Percentiles rank a stretch among this genome's conserved stretches.
Evolutionary conservation across 495 filamentous ascomycete species (phyloP).

Genomic region (Aspergillus conjunctus): DNA sequence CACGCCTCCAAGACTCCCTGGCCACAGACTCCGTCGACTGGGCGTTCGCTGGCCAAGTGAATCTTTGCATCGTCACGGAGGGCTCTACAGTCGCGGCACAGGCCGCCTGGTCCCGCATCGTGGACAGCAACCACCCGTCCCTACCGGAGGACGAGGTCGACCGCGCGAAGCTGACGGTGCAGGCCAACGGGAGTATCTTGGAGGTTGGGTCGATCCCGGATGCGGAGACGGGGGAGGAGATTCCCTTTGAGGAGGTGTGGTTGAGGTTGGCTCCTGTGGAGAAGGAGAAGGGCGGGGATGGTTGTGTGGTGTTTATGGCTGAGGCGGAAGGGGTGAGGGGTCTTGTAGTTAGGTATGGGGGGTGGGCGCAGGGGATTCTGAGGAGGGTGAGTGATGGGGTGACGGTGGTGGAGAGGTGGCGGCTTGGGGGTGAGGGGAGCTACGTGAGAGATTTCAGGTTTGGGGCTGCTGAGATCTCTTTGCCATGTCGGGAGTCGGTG

Average conservation of each 20-base stretch:
- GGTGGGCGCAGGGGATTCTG: constrained; percentile 1
- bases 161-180: not conserved
- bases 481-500: not conserved
- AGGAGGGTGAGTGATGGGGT: not conserved
- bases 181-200: constrained; percentile 5
- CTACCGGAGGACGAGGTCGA: constrained; percentile 2
- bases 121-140: constrained; percentile 1
- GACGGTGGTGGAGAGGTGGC: constrained; percentile 6
- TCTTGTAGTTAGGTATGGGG: constrained; percentile 4
- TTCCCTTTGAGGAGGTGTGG: constrained; percentile 10
- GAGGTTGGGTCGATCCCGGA: constrained; percentile 5
- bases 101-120: constrained; percentile 1
- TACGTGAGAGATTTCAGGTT: constrained; percentile 2
- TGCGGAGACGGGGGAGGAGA: not conserved
- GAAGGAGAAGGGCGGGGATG: not conserved
- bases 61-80: not conserved
- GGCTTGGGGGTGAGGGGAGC: not conserved
- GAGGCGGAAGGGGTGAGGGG: not conserved
- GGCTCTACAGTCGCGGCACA: not conserved
- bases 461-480: not conserved
- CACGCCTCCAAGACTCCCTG: constrained; percentile 1
- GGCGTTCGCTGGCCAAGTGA: constrained; percentile 4
- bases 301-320: constrained; percentile 2
- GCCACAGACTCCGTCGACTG: not conserved
- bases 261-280: constrained; percentile 4